phyloP scores from a whole-genome alignment of 2,329 filamentous ascomycete genomes.

The Aspergillus uvarum region DNA sequence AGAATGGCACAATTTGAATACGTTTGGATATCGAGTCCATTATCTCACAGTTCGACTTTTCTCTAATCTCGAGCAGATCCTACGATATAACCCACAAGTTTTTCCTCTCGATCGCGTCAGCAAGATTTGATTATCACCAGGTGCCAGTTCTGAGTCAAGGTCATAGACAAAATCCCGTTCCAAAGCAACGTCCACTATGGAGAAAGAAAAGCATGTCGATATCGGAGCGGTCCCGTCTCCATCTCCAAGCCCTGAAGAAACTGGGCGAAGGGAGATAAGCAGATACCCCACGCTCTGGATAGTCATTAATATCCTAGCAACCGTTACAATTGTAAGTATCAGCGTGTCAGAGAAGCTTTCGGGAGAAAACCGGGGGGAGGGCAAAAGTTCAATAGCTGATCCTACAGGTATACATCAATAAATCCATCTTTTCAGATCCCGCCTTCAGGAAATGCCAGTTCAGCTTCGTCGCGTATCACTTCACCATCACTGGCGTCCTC shows the following conservation, averaged over 20 bases:
- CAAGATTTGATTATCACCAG: too few species aligned
- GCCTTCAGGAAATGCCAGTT: not conserved
- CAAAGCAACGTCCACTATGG: too few species aligned
- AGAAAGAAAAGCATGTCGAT: not conserved
- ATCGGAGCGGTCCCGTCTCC: not conserved
- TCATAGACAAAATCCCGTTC: too few species aligned
- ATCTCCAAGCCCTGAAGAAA: not conserved
- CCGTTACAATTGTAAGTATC: not conserved
- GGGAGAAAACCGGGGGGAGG: not conserved
- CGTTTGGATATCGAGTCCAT: too few species aligned
- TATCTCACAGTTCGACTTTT: too few species aligned
- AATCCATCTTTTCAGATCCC: not conserved
- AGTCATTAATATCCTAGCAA: not conserved
- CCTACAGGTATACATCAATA: not conserved
- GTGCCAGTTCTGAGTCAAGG: too few species aligned
- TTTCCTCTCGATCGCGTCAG: too few species aligned
- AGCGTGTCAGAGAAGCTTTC: too few species aligned
- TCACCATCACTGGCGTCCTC: not conserved
- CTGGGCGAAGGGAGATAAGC: not conserved
- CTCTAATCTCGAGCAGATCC: too few species aligned
- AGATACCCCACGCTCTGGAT: not conserved
- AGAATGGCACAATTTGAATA: too few species aligned
- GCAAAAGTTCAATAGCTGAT: not conserved
- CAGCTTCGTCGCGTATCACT: not conserved
- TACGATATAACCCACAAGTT: too few species aligned